Conservation (phyloP, 345 rosid species). For the Limnanthes douglasii region DNA sequence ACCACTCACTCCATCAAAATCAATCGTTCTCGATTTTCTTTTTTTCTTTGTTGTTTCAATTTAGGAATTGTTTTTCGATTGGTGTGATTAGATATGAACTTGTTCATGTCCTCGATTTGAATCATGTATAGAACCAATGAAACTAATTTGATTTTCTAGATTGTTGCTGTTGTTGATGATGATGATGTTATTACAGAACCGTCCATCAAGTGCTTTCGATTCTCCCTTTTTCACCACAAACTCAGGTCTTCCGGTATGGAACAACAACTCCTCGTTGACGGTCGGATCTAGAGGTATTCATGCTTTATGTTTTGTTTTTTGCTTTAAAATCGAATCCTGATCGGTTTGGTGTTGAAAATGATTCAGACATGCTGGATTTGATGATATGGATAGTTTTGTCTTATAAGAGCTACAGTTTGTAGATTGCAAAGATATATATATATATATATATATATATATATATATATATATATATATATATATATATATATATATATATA, state of each 20-base stretch:
- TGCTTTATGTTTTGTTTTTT: neutral
- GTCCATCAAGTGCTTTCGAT: slow-evolving; percentile 22
- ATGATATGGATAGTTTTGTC: neutral
- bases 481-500: no score
- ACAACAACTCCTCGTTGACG: slow-evolving; percentile 25
- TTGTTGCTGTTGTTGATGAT: neutral
- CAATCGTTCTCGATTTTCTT: slow-evolving; percentile 19
- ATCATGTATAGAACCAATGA: neutral
- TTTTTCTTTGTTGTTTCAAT: slow-evolving; percentile 9
- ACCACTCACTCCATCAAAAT: neutral
- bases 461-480: no score
- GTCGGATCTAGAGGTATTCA: slow-evolving; percentile 19
- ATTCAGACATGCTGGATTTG: no score
- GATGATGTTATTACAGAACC: slow-evolving; percentile 12
- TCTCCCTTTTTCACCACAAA: slow-evolving; percentile 23
- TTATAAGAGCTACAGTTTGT: no score
- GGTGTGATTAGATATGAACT: neutral
- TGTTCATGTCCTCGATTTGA: slow-evolving; percentile 1
- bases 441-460: no score
- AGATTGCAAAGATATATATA: no score
- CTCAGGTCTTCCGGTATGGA: slow-evolving; percentile 30
- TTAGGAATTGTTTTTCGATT: slow-evolving; percentile 3
- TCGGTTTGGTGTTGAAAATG: no score
- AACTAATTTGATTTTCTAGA: neutral
- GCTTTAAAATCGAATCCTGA: no score